Evolutionary conservation across 2,329 filamentous ascomycete species (phyloP), one percentile per base, ranked within the genome.

Genomic region (Arthrobotrys pseudoclavata): DNA sequence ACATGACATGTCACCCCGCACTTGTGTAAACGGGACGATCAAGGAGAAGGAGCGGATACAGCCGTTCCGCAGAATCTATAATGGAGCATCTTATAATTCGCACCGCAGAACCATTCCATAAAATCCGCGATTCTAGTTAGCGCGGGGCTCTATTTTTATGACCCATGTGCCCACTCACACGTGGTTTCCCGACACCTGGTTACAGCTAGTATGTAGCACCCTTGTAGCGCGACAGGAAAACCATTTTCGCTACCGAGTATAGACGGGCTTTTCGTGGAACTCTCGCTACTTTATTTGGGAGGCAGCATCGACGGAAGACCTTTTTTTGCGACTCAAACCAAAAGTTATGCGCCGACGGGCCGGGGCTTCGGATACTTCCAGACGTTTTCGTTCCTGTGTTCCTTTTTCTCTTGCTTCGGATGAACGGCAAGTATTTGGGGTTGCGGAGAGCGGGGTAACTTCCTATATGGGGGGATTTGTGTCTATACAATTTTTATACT

Each of bases 81-180:
- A 24, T 12, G 10, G 1, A 22, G 9, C 15, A 22, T 4, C 20
- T 26, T 50, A 24, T 50, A 12, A 15, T 3, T 15, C 47, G 12
- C 13, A 13, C n/a, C n/a, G 3, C 3, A 50, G 47, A 50, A 24
- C n/a, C 52, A 57, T 37, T 53, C 20, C 20, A 24, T 26, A 50
- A 50, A 50, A 50, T 50, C 47, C 47, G 47, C 22, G 20, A 26
- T 13, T 15, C 9, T 13, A 15, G 42, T 31, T 53, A 53, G 50
- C 15, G 52, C 29, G 26, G 29, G 52, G 29, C 24, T 50, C 50
- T 57, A 57, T 57, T 57, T 57, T 57, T 57, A 57, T 37, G 52
- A n/a, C 52, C 52, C 52, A 57, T 57, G 52, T 57, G 52, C 24
- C 7, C n/a, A 57, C 29, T n/a, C 52, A 57, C 52, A 57, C 52